Evolutionary conservation across 306 rosid species (phyloP).

Genomic region (Casuarina equisetifolia): DNA sequence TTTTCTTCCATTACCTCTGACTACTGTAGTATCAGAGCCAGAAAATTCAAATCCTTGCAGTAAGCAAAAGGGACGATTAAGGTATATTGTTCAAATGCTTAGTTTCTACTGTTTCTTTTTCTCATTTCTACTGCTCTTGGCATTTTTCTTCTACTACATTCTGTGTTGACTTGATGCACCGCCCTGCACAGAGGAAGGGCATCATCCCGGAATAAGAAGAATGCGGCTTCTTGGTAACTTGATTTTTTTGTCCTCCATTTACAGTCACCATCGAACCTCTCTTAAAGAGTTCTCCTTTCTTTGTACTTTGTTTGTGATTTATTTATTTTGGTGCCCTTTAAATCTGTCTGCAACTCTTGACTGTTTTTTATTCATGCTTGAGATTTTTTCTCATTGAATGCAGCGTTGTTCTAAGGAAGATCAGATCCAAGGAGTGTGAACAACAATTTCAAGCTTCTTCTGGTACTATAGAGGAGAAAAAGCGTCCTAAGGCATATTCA

Average conservation of each 20-base stretch:
- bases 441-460: constrained; percentile 28
- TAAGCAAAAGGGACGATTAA: constrained; percentile 37
- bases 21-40: constrained; percentile 25
- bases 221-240: constrained; percentile 24
- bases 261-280: neutral
- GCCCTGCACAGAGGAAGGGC: constrained; percentile 13
- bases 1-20: constrained; percentile 50
- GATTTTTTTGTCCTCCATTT: neutral
- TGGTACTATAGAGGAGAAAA: constrained; percentile 15
- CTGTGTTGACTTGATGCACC: constrained; percentile 10
- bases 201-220: constrained; percentile 18
- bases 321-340: neutral
- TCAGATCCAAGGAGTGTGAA: constrained; percentile 31
- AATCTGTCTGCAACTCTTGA: constrained; percentile 12
- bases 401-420: constrained; percentile 49
- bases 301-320: neutral
- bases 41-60: constrained; percentile 25
- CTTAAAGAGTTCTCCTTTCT: neutral
- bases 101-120: no score
- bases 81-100: constrained; percentile 38
- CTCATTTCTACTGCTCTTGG: neutral
- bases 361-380: constrained; percentile 25
- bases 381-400: constrained; percentile 29
- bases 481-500: constrained; percentile 4
- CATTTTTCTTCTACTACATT: neutral